Evolutionary conservation across 1,139 yeast genomes (phyloP).

Genomic region (Blastobotrys malaysiensis): DNA sequence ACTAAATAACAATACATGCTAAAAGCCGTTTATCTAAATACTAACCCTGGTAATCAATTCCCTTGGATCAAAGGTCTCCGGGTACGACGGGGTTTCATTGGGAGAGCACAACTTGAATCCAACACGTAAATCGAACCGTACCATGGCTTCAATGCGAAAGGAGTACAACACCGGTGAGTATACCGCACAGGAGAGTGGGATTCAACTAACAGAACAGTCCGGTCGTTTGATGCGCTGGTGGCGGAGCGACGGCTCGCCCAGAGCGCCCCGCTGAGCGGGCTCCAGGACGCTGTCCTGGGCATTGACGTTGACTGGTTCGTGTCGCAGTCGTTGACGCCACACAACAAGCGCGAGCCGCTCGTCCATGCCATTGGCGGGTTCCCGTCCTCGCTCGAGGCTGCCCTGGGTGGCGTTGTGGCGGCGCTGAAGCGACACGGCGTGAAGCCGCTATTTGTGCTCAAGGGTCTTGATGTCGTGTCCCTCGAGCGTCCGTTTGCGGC

Average conservation of each 20-base stretch:
- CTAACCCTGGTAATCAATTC: too few relatives aligned
- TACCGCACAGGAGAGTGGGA: not conserved
- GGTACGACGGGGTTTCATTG: too few relatives aligned
- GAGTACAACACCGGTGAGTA: constrained; percentile 3
- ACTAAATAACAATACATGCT: too few relatives aligned
- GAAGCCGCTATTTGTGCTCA: constrained; percentile 70
- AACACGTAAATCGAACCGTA: not conserved
- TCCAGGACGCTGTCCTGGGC: constrained; percentile 69
- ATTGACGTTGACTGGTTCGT: constrained; percentile 81
- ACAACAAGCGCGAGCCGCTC: constrained; percentile 63
- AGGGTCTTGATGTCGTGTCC: constrained; percentile 42
- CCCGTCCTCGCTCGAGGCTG: constrained; percentile 56
- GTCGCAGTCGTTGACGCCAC: constrained; percentile 47
- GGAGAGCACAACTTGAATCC: not conserved
- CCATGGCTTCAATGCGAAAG: not conserved
- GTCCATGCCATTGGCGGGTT: constrained; percentile 80
- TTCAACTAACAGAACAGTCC: constrained; percentile 36
- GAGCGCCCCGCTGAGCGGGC: constrained; percentile 57
- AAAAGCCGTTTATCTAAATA: too few relatives aligned
- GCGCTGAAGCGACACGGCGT: constrained; percentile 57
- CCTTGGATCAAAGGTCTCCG: too few relatives aligned
- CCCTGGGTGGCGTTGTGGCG: constrained; percentile 56
- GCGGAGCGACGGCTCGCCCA: constrained; percentile 65
- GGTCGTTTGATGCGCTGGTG: constrained; percentile 63
- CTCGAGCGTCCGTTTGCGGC: constrained; percentile 21